Base-by-base conservation (phyloP, 2,329 filamentous ascomycete species). In the Pseudogymnoascus sp. region DNA sequence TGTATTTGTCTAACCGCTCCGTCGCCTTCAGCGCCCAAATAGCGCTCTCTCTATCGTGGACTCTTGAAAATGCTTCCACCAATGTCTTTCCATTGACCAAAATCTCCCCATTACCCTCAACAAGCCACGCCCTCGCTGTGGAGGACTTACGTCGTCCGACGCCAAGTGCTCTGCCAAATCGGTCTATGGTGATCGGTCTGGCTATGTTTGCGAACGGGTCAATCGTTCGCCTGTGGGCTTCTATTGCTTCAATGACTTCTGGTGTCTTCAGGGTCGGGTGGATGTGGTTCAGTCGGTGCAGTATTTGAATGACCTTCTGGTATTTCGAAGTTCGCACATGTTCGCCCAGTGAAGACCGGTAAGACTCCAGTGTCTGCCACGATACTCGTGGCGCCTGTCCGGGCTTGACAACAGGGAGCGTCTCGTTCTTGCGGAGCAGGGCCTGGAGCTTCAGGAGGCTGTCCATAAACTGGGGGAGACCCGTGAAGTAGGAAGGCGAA, bases 401-500 rank as follows among this genome's bases (percentile, higher is more conserved):
- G 0, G 84, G 75, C 1, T 85, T 76, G 9, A 93, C 78, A 3
- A 80, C 83, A 5, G 95, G 95, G 12, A 97, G 82, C 25, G 86
- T 81, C 63, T 85, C 82, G 74, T 95, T 88, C 75, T 86, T 88
- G 62, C 85, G 85, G 63, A 89, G 77, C 23, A 97, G 82, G 9
- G 83, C 81, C 69, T 91, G 85, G 59, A 99, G 82, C 53, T 81
- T 78, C 68, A 97, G 83, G 69, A 89, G 85, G 71, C 90, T 84
- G 77, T 99, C 95, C 76, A 88, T 95, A 80, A 96, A 97, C 62
- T 83, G 81, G 1, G 93, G 89, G 65, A 88, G 88, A 61, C 88
- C 88, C 61, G 91, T 93, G 79, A 97, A 99, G 78, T 99, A 99
- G n/a, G 93, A 95, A 2, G 91, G 88, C 37, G 93, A 96, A 25